phyloP scores from a whole-genome alignment of 306 rosid species.

The Elaeagnus macrophylla region DNA sequence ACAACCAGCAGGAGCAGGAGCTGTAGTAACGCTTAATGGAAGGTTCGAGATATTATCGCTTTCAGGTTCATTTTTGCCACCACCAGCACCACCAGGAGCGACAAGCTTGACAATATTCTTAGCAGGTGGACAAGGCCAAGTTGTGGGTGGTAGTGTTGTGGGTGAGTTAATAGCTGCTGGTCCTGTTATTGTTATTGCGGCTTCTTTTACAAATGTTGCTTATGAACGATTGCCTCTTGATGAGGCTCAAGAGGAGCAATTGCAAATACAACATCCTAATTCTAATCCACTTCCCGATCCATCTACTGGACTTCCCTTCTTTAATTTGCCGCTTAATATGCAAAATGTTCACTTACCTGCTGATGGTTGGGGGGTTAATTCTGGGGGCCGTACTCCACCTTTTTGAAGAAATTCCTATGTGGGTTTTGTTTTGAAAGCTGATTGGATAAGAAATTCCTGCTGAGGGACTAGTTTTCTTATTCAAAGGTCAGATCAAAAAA shows the following conservation, averaged over 20 bases:
- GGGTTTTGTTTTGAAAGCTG: background rate
- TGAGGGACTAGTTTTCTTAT: no score
- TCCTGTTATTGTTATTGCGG: slow-evolving; percentile 69
- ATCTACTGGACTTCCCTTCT: slow-evolving; percentile 66
- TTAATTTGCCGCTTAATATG: slow-evolving; percentile 76
- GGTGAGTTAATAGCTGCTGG: slow-evolving; percentile 83
- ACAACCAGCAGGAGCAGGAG: slow-evolving; percentile 59
- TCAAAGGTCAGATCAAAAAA: no score
- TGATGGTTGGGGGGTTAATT: slow-evolving; percentile 40
- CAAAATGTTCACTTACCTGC: slow-evolving; percentile 72
- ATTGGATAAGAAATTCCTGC: no score
- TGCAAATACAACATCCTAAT: slow-evolving; percentile 35
- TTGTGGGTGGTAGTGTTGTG: slow-evolving; percentile 79
- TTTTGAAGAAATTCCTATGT: background rate
- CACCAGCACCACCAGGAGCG: slow-evolving; percentile 90
- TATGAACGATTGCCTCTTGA: slow-evolving; percentile 75
- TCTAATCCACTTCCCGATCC: slow-evolving; percentile 52
- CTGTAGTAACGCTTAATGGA: slow-evolving; percentile 65
- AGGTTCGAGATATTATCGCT: slow-evolving; percentile 85
- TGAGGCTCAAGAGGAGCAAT: slow-evolving; percentile 39
- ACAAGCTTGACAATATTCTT: slow-evolving; percentile 62
- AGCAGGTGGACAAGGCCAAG: slow-evolving; percentile 82
- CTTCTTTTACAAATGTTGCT: slow-evolving; percentile 84
- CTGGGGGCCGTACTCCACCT: slow-evolving; percentile 17
- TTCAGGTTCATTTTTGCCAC: slow-evolving; percentile 75